phyloP scores from a whole-genome alignment of 768 basidiomycete genomes.

The Omphalotus guepiniiformis region DNA sequence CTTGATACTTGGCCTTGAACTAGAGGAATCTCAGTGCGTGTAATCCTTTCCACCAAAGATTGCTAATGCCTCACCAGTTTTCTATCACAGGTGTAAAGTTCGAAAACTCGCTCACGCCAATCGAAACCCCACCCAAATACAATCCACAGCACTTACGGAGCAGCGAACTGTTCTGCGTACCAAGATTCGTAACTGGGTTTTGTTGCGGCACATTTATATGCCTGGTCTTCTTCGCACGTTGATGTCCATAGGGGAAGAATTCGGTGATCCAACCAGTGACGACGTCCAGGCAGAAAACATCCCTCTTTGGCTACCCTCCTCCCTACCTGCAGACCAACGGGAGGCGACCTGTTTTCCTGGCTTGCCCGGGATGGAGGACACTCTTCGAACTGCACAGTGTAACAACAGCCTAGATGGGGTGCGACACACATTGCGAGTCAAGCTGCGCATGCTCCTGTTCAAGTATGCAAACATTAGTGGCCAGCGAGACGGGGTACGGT shows the following conservation, averaged over 20 bases:
- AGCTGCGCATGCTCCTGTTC: neutral
- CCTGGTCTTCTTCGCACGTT: neutral
- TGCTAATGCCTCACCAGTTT: neutral
- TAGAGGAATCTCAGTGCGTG: constrained; percentile 17
- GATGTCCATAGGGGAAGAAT: neutral
- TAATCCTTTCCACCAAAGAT: neutral
- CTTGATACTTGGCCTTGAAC: constrained; percentile 13
- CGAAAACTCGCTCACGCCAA: neutral
- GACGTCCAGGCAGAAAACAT: neutral
- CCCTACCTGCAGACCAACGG: neutral
- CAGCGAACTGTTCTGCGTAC: neutral
- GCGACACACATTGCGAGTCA: neutral
- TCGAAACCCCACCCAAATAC: neutral
- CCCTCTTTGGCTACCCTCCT: neutral
- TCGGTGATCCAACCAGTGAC: neutral
- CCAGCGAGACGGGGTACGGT: neutral
- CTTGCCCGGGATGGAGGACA: neutral
- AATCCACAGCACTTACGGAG: neutral
- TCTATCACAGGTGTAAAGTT: neutral
- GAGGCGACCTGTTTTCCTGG: neutral
- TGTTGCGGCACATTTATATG: neutral
- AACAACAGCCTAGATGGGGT: constrained; percentile 1
- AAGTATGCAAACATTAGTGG: constrained; percentile 6
- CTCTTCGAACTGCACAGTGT: neutral
- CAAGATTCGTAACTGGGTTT: neutral